Evolutionary conservation across 257 asterid genomes (phyloP), one percentile per base, ranked within the genome.

Genomic region (Anisodus tanguticus): DNA sequence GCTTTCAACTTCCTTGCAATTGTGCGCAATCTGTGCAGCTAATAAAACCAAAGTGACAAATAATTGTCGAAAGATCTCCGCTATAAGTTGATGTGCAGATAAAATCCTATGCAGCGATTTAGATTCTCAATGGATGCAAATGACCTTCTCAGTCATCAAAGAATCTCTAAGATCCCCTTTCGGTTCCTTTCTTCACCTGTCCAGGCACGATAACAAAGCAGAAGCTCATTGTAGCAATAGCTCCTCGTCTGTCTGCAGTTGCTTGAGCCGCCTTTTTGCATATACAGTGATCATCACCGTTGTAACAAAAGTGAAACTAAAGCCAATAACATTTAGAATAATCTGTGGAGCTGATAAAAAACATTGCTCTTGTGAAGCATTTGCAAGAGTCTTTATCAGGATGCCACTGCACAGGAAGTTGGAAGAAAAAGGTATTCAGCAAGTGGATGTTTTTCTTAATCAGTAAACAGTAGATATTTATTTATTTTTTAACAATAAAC

Each of bases 241-340:
- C 84, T 91, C 95, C 84, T 95, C 98, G 54, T 87, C 92, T 85
- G 58, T 81, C 91, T 93, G 97, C 59, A 95, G 86, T 84, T 93
- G 89, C 67, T 89, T 90, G 67, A 95, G 92, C 64, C 97, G 91
- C 86, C 91, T 86, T 87, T 93, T 95, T 1, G 97, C 93, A 17
- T 93, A 95, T 80, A 88, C 7, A 3, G 98, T 93, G 66, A 95
- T 89, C 60, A 91, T 51, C n/a, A 91, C 93, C 0, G 98, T 95
- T 11, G 95, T 86, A 11, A 78, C 85, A 86, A 93, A 87, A 45
- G 94, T 86, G 51, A 85, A 35, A 89, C 93, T 83, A 83, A 95
- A 95, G 59, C 98, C 97, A 12, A 88, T 12, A 19, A 90, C 92
- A 55, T 92, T 92, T 82, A 93, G 87, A 79, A 89, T 83, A 35